phyloP scores from a whole-genome alignment of 257 asterid species.

The Thymus quinquecostatus region DNA sequence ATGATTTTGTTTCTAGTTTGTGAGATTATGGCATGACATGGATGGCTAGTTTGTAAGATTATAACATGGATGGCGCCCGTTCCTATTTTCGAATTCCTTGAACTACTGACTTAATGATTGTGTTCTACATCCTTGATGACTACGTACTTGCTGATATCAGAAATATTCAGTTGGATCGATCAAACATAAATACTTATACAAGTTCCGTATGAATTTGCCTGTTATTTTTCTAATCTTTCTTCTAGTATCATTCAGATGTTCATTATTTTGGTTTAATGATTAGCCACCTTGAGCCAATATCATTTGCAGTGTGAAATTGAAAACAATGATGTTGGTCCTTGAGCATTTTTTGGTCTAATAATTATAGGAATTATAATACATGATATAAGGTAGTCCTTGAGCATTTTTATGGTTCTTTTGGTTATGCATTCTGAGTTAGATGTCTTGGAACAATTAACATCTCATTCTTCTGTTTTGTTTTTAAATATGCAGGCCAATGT shows the following conservation, averaged over 20 bases:
- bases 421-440: conserved; percentile 25
- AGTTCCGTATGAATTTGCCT: not conserved
- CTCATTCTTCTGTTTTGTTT: conserved; percentile 34
- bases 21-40: not conserved
- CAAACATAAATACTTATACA: too few species aligned
- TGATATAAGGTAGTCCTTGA: conserved; percentile 20
- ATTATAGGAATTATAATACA: not conserved
- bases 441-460: conserved; percentile 22
- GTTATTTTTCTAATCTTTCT: not conserved
- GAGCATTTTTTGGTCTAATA: too few species aligned
- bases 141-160: too few species aligned
- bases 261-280: conserved; percentile 6
- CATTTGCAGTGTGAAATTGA: not conserved
- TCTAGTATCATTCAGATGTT: not conserved
- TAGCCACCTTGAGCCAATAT: conserved; percentile 17
- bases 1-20: not conserved
- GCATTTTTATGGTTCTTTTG: conserved; percentile 20
- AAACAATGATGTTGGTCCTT: not conserved
- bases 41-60: too few species aligned
- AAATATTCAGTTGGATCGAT: too few species aligned
- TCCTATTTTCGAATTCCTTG: not conserved
- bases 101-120: not conserved
- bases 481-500: conserved; percentile 74
- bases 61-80: not conserved
- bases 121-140: not conserved